Conservation (phyloP, 805 yeast species). For the Osmozyma mogii region DNA sequence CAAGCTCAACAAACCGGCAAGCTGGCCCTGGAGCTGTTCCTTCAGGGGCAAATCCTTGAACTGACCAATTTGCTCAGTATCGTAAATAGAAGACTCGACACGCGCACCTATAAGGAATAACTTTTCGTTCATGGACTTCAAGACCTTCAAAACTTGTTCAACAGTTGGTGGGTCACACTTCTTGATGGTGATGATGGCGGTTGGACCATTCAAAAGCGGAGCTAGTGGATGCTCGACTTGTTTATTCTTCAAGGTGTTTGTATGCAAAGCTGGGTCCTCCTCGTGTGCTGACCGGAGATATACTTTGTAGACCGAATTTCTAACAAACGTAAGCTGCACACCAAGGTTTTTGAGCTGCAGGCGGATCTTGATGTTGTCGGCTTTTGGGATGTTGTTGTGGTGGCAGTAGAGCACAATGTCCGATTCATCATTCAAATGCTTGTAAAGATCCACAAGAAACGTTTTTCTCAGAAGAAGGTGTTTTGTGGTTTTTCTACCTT, state of each 20-base stretch:
- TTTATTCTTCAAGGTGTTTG: slow-evolving; percentile 38
- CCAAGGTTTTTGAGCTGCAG: slow-evolving; percentile 56
- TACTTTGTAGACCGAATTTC: slow-evolving; percentile 64
- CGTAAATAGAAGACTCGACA: slow-evolving; percentile 53
- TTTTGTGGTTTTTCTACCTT: slow-evolving; percentile 57
- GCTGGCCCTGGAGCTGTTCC: slow-evolving; percentile 67
- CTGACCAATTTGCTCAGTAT: slow-evolving; percentile 42
- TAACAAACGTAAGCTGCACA: slow-evolving; percentile 59
- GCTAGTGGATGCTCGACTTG: slow-evolving; percentile 56
- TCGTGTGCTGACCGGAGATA: slow-evolving; percentile 65
- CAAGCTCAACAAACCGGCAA: slow-evolving; percentile 75
- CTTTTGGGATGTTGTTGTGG: slow-evolving; percentile 69
- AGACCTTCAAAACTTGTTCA: slow-evolving; percentile 48
- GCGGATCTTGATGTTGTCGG: slow-evolving; percentile 61
- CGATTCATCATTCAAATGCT: slow-evolving; percentile 56
- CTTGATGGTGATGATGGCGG: slow-evolving; percentile 66
- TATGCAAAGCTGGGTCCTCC: slow-evolving; percentile 64
- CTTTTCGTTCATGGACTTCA: slow-evolving; percentile 62
- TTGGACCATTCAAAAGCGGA: slow-evolving; percentile 73
- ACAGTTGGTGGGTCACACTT: slow-evolving; percentile 66
- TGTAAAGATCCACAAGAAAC: slow-evolving; percentile 72
- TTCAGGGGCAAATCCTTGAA: slow-evolving; percentile 71
- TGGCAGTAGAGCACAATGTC: slow-evolving; percentile 74
- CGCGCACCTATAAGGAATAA: slow-evolving; percentile 81
- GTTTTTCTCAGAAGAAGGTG: slow-evolving; percentile 73